phyloP scores from a whole-genome alignment of 2,329 filamentous ascomycete genomes.

The Trichophyton mentagrophytes region DNA sequence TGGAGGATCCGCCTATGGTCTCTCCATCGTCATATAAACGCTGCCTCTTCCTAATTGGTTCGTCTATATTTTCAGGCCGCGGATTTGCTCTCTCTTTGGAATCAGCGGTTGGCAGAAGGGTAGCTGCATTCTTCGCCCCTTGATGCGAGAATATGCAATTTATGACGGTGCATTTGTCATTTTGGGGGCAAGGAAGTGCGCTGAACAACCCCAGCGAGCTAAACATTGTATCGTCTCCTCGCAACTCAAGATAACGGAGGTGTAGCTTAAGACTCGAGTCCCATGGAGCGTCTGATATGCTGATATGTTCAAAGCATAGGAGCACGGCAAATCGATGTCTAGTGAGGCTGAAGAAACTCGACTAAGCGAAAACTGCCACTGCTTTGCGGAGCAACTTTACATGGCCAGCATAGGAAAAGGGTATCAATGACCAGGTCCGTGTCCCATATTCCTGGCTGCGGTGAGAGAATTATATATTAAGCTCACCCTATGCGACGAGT shows the following conservation, averaged over 20 bases:
- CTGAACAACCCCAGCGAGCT: conserved; percentile 43
- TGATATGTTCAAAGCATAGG: background rate
- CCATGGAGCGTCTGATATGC: too few species aligned
- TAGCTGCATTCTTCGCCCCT: conserved; percentile 15
- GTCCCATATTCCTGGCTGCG: background rate
- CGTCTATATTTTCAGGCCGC: conserved; percentile 3
- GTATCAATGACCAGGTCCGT: background rate
- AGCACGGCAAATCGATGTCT: background rate
- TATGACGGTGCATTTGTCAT: conserved; percentile 37
- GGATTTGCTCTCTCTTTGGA: background rate
- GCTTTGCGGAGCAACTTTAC: background rate
- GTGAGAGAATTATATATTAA: too few species aligned
- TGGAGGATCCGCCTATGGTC: background rate
- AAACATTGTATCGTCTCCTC: conserved; percentile 36
- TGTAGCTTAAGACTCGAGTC: background rate
- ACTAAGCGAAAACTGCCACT: background rate
- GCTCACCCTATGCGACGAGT: too few species aligned
- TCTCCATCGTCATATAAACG: conserved; percentile 6
- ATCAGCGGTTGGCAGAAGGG: background rate
- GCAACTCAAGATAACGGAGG: too few species aligned
- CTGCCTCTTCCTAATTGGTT: conserved; percentile 23
- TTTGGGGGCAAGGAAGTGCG: conserved; percentile 41
- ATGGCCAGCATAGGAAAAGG: background rate
- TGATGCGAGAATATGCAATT: conserved; percentile 48
- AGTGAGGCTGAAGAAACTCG: background rate